A percentile compares a stretch with the other conserved stretches of the same genome.
Evolutionary conservation across 192 early-diverging fungal species (phyloP).

Genomic region (Backusella morwellensis): DNA sequence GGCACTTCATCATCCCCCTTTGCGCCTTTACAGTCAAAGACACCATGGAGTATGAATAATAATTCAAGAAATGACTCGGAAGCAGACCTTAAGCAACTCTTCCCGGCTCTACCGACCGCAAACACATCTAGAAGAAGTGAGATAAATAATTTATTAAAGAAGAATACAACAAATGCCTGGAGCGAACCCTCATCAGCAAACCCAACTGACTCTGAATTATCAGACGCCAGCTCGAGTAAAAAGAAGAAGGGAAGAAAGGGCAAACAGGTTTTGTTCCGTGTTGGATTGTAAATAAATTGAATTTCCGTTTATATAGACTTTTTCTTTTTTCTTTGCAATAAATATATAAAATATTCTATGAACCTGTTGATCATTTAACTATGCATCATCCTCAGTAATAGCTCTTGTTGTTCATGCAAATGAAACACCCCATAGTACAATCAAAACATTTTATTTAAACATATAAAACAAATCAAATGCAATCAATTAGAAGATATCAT

Average conservation of each 20-base stretch:
- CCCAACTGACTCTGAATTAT: constrained; percentile 25
- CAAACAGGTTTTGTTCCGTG: constrained; percentile 66
- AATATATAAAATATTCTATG: too few species aligned
- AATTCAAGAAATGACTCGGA: neutral
- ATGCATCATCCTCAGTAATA: too few species aligned
- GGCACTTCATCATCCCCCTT: constrained; percentile 21
- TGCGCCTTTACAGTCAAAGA: constrained; percentile 16
- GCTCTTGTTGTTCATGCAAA: too few species aligned
- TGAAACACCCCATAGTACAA: too few species aligned
- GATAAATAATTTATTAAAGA: neutral
- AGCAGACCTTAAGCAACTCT: constrained; percentile 14
- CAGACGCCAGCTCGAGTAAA: constrained; percentile 29
- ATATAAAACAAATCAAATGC: neutral
- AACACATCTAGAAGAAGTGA: constrained; percentile 7
- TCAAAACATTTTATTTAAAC: neutral
- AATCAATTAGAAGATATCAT: neutral
- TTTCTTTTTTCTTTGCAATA: neutral
- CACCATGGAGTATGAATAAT: constrained; percentile 32
- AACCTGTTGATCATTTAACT: too few species aligned
- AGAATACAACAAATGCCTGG: neutral
- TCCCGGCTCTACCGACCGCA: constrained; percentile 31
- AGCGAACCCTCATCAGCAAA: constrained; percentile 6
- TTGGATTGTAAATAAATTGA: constrained; percentile 44
- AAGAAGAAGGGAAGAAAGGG: constrained; percentile 62
- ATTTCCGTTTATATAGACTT: neutral